These are phyloP conservation scores for Talaromyces sp. DNA, from an alignment of 2,329 filamentous ascomycete genomes.

Conservation along the genomic window DNA sequence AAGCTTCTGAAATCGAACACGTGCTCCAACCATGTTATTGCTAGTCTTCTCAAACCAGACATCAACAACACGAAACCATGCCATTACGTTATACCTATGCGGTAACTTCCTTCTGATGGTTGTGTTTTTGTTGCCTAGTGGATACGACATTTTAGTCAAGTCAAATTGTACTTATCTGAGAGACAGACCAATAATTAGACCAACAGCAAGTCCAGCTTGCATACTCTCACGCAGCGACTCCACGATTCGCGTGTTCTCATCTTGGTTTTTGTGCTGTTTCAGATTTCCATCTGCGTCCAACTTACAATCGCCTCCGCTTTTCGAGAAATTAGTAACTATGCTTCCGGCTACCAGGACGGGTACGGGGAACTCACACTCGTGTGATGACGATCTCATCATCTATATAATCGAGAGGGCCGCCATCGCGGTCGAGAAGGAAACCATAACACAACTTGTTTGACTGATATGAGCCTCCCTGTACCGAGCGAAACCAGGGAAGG, in stretches of 20 bases:
- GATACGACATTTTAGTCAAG: slow-evolving; percentile 2
- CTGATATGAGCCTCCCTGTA: slow-evolving; percentile 61
- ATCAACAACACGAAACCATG: slow-evolving; percentile 66
- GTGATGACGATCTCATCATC: slow-evolving; percentile 63
- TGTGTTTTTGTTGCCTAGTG: slow-evolving; percentile 52
- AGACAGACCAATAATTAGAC: slow-evolving; percentile 54
- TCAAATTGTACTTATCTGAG: background rate
- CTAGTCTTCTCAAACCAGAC: slow-evolving; percentile 64
- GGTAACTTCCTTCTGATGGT: slow-evolving; percentile 52
- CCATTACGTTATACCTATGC: slow-evolving; percentile 64
- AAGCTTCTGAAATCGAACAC: slow-evolving; percentile 66
- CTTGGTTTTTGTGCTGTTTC: slow-evolving; percentile 50
- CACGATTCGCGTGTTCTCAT: slow-evolving; percentile 36
- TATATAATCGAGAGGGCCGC: slow-evolving; percentile 57
- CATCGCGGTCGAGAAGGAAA: slow-evolving; percentile 59
- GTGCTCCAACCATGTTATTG: slow-evolving; percentile 46
- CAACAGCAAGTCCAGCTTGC: slow-evolving; percentile 51
- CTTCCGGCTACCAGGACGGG: background rate
- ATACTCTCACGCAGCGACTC: slow-evolving; percentile 50
- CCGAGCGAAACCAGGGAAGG: slow-evolving; percentile 60
- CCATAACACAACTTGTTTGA: slow-evolving; percentile 52
- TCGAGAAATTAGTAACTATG: slow-evolving; percentile 18
- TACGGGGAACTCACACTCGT: slow-evolving; percentile 51
- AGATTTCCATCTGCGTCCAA: slow-evolving; percentile 50
- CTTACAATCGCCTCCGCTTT: slow-evolving; percentile 55